These are phyloP conservation scores for Rhynchospora pubera DNA, from an alignment of 176 grass and related monocot genomes.

Conservation along the genomic window DNA sequence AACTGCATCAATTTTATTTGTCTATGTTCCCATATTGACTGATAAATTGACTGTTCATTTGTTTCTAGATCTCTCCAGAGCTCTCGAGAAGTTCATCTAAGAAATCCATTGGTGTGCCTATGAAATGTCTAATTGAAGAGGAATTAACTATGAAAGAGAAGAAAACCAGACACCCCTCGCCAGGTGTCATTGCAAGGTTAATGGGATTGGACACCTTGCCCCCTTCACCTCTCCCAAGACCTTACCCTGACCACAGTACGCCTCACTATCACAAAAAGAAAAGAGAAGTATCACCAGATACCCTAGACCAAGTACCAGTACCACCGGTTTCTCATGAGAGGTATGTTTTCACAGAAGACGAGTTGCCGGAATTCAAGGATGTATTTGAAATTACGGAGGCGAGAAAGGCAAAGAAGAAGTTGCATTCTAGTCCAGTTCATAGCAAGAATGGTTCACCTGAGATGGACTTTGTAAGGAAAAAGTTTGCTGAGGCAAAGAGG, in stretches of 20 bases:
- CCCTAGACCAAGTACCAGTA: conserved; percentile 23
- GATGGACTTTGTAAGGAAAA: conserved; percentile 62
- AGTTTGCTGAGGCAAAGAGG: conserved; percentile 72
- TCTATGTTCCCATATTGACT: not conserved
- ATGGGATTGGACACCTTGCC: conserved; percentile 95
- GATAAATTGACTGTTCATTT: conserved; percentile 3
- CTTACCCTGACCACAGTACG: not conserved
- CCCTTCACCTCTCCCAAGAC: not conserved
- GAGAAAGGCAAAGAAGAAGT: conserved; percentile 41
- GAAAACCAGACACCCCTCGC: conserved; percentile 58
- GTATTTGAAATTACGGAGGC: conserved; percentile 86
- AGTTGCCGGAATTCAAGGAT: conserved; percentile 68
- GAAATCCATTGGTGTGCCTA: conserved; percentile 36
- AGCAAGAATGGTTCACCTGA: conserved; percentile 33
- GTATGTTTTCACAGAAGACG: conserved; percentile 39
- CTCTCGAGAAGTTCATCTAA: conserved; percentile 43
- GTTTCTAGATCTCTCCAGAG: conserved; percentile 38
- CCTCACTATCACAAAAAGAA: conserved; percentile 29
- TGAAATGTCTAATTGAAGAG: conserved; percentile 83
- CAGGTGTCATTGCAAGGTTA: conserved; percentile 71
- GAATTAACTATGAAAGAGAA: conserved; percentile 58
- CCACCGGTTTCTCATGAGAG: conserved; percentile 37
- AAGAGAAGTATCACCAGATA: conserved; percentile 20
- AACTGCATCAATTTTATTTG: not conserved
- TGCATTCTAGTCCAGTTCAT: conserved; percentile 33